Conservation (phyloP, 129 eudicot genomes). For the Artemisia annua region DNA sequence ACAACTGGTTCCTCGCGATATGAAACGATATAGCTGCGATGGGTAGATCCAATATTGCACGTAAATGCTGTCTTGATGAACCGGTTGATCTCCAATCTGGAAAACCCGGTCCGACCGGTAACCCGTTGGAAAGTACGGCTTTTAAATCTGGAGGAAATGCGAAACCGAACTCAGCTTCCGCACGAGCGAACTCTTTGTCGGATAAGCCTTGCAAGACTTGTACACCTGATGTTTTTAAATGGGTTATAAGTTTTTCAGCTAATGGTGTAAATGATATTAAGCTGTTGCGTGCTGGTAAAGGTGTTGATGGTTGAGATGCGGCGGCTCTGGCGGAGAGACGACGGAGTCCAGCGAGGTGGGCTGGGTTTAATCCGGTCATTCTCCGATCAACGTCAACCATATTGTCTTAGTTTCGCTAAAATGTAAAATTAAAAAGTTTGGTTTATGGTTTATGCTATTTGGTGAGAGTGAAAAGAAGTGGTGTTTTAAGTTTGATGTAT, state of each 20-base stretch:
- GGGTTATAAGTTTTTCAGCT: slow-evolving; percentile 71
- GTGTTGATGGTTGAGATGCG: slow-evolving; percentile 74
- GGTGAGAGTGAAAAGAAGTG: not conserved
- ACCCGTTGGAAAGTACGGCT: slow-evolving; percentile 74
- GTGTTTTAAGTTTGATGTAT: not conserved
- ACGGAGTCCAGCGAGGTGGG: slow-evolving; percentile 93
- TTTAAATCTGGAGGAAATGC: slow-evolving; percentile 86
- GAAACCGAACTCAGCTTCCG: slow-evolving; percentile 95
- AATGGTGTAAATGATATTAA: slow-evolving; percentile 75
- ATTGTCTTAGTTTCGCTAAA: slow-evolving; percentile 6
- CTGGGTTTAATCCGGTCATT: slow-evolving; percentile 87
- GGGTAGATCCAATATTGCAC: slow-evolving; percentile 69
- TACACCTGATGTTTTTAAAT: slow-evolving; percentile 53
- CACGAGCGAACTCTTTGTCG: slow-evolving; percentile 66
- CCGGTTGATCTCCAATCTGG: slow-evolving; percentile 93
- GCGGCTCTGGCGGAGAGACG: slow-evolving; percentile 97
- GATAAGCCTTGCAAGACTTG: slow-evolving; percentile 63
- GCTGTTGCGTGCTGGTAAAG: slow-evolving; percentile 70
- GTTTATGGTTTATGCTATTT: too few relatives aligned
- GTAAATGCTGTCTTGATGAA: slow-evolving; percentile 57
- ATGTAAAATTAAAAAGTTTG: too few relatives aligned
- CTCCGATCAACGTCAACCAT: slow-evolving; percentile 98
- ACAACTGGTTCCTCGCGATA: slow-evolving; percentile 61
- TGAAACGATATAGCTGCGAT: slow-evolving; percentile 85
- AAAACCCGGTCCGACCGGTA: slow-evolving; percentile 88